Evolutionary conservation across 2,329 filamentous ascomycete species (phyloP).

Genomic region (Tolypocladium paradoxum): DNA sequence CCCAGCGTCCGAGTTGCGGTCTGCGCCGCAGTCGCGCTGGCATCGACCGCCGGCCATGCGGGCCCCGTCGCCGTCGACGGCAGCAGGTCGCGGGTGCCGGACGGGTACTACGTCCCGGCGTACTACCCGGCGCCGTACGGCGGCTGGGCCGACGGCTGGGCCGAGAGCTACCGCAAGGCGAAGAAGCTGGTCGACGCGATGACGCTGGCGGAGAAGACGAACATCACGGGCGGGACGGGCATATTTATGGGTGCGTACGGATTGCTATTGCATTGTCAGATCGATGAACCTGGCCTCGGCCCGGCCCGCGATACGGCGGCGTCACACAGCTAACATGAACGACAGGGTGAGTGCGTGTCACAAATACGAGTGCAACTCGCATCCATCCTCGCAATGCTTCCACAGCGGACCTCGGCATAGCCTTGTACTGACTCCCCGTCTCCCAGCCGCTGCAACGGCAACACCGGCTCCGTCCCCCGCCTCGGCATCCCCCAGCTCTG

Average conservation of each 20-base stretch:
- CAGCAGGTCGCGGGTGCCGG: neutral
- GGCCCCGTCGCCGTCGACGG: neutral
- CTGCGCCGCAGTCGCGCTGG: neutral
- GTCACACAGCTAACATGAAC: neutral
- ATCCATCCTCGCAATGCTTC: neutral
- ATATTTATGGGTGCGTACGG: constrained; percentile 51
- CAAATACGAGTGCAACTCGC: neutral
- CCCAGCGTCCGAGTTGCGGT: neutral
- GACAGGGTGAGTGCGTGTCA: neutral
- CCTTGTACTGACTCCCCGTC: neutral
- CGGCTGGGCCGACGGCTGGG: constrained; percentile 61
- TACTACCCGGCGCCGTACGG: constrained; percentile 66
- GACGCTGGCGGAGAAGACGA: constrained; percentile 73
- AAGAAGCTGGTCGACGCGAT: constrained; percentile 58
- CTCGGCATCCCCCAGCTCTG: constrained; percentile 65
- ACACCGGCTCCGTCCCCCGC: constrained; percentile 59
- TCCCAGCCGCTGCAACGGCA: constrained; percentile 57
- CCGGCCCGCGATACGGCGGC: neutral
- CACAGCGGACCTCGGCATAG: no score
- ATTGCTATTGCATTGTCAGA: neutral
- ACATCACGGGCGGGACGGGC: constrained; percentile 62
- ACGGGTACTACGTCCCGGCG: constrained; percentile 18
- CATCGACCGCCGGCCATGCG: neutral
- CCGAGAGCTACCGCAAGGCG: constrained; percentile 59
- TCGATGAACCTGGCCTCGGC: neutral